Conservation (phyloP, 768 basidiomycete genomes). For the Lentinula raphanica region DNA sequence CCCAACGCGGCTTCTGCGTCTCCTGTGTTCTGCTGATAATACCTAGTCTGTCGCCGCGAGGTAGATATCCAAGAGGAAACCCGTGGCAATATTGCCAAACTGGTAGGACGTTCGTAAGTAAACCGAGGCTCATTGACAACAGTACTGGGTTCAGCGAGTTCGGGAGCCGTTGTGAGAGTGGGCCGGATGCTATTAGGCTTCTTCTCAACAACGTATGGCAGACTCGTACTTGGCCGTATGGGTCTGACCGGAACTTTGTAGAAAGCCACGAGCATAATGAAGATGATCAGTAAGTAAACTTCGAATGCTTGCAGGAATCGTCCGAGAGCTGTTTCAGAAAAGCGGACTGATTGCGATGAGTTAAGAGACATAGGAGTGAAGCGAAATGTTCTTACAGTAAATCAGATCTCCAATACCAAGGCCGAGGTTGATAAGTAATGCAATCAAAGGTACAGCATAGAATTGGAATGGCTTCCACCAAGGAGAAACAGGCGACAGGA, state of each 20-base stretch:
- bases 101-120: constrained; percentile 12
- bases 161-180: neutral
- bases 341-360: constrained; percentile 40
- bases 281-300: constrained; percentile 57
- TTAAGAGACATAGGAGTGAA: neutral
- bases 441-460: constrained; percentile 45
- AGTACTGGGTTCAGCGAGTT: neutral
- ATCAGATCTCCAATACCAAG: constrained; percentile 54
- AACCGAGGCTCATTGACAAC: constrained; percentile 1
- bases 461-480: constrained; percentile 39
- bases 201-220: constrained; percentile 16
- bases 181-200: neutral
- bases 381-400: constrained; percentile 40
- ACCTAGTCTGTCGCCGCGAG: constrained; percentile 18
- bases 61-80: constrained; percentile 36
- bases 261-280: constrained; percentile 45
- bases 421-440: constrained; percentile 46
- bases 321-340: constrained; percentile 46
- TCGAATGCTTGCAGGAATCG: constrained; percentile 47
- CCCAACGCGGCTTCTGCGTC: neutral
- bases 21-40: neutral
- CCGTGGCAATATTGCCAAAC: constrained; percentile 17
- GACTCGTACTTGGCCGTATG: constrained; percentile 5
- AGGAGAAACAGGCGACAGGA: constrained; percentile 34
- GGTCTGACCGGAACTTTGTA: constrained; percentile 15